These are phyloP conservation scores for Amylocarpus encephaloides DNA, from an alignment of 2,329 filamentous ascomycete genomes.

Conservation along the genomic window DNA sequence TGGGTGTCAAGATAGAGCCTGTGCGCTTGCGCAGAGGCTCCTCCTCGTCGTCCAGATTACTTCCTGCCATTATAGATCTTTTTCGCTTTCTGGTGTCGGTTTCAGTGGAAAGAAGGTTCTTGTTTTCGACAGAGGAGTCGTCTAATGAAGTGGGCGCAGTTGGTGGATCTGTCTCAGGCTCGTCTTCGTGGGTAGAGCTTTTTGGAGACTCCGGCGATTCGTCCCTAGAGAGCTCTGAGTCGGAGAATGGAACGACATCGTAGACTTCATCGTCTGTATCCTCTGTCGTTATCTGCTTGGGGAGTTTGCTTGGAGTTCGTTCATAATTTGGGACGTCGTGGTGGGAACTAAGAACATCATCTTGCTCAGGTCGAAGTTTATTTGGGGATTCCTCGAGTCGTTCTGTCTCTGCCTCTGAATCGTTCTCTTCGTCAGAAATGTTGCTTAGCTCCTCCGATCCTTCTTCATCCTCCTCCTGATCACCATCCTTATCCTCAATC, in stretches of 20 bases:
- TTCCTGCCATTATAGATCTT: conserved; percentile 29
- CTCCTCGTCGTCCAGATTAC: conserved; percentile 29
- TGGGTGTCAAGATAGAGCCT: conserved; percentile 39
- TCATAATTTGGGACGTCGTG: conserved; percentile 51
- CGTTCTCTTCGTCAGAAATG: conserved; percentile 49
- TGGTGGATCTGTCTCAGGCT: conserved; percentile 18
- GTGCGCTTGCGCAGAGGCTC: conserved; percentile 44
- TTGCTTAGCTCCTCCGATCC: conserved; percentile 32
- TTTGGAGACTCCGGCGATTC: conserved; percentile 32
- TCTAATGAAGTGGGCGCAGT: conserved; percentile 33
- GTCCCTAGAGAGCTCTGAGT: conserved; percentile 33
- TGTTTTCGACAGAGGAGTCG: conserved; percentile 24
- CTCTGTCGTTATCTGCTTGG: conserved; percentile 46
- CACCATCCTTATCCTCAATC: conserved; percentile 71
- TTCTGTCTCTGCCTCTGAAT: conserved; percentile 90
- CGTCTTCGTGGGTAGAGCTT: conserved; percentile 36
- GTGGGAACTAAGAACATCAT: conserved; percentile 53
- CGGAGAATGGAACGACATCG: conserved; percentile 28
- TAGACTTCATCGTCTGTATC: conserved; percentile 37
- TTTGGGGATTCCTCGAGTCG: conserved; percentile 84
- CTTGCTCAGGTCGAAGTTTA: conserved; percentile 51
- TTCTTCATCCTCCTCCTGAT: conserved; percentile 50
- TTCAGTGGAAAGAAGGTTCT: conserved; percentile 21
- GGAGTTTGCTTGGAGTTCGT: conserved; percentile 71
- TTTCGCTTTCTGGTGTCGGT: conserved; percentile 34